Percentiles rank a stretch among this genome's conserved stretches.
phyloP scores from a whole-genome alignment of 768 basidiomycete species.

The Pisolithus orientalis region DNA sequence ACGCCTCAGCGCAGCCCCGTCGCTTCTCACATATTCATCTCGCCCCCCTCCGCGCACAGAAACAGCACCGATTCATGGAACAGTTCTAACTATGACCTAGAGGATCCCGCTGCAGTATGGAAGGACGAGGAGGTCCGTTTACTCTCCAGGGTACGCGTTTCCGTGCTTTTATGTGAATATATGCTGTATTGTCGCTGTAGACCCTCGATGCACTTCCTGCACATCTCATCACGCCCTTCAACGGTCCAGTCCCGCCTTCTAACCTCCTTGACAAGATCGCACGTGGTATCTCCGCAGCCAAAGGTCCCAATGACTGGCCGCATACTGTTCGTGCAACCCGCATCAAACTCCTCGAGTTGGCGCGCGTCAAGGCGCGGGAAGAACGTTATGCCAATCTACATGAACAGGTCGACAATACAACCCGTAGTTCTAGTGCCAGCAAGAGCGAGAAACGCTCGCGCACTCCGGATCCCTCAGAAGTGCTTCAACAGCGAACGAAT shows the following conservation, averaged over 20 bases:
- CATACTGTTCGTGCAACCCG: slow-evolving; percentile 80
- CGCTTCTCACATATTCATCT: slow-evolving; percentile 48
- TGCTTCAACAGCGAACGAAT: slow-evolving; percentile 43
- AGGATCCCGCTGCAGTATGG: slow-evolving; percentile 66
- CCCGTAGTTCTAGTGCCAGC: background rate
- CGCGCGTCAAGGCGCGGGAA: slow-evolving; percentile 60
- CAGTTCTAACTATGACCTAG: slow-evolving; percentile 63
- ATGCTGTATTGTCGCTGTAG: slow-evolving; percentile 28
- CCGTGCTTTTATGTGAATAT: background rate
- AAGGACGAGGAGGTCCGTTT: slow-evolving; percentile 65
- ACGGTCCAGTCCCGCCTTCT: slow-evolving; percentile 75
- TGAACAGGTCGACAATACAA: background rate
- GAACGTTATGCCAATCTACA: slow-evolving; percentile 1
- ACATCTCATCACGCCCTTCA: slow-evolving; percentile 83
- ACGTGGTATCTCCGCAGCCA: slow-evolving; percentile 66
- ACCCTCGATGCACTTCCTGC: slow-evolving; percentile 79
- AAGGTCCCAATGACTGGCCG: slow-evolving; percentile 75
- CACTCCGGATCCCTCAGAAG: slow-evolving; percentile 30
- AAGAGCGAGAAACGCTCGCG: slow-evolving; percentile 11
- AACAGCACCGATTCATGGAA: slow-evolving; percentile 84
- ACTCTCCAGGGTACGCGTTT: slow-evolving; percentile 52
- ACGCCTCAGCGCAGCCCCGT: slow-evolving; percentile 56
- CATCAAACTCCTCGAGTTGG: slow-evolving; percentile 73
- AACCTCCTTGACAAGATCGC: slow-evolving; percentile 87
- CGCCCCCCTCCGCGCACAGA: slow-evolving; percentile 34